Percentiles rank a stretch among this genome's conserved stretches.
Evolutionary conservation across 179 eudicot species (phyloP).

Genomic region (Patellifolia procumbens): DNA sequence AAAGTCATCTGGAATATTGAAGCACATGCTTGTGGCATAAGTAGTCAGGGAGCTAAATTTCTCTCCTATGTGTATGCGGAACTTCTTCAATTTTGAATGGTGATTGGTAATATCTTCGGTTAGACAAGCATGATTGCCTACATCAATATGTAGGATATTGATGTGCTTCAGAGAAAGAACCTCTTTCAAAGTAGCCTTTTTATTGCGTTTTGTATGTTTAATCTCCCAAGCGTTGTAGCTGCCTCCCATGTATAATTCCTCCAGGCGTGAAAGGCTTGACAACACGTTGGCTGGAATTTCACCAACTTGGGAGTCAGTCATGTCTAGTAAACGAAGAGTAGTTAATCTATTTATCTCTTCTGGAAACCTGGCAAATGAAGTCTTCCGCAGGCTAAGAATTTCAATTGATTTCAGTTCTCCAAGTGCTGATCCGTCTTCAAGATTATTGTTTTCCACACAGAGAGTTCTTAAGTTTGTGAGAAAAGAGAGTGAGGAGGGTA

Average conservation of each 20-base stretch:
- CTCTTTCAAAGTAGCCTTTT: conserved; percentile 28
- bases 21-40: conserved; percentile 24
- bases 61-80: conserved; percentile 29
- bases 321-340: conserved; percentile 33
- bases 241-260: conserved; percentile 37
- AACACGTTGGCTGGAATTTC: conserved; percentile 28
- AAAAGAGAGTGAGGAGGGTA: conserved; percentile 34
- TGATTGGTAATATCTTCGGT: conserved; percentile 14
- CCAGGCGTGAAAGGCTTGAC: conserved; percentile 26
- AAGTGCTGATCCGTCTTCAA: conserved; percentile 28
- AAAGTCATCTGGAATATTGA: conserved; percentile 20
- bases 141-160: conserved; percentile 31
- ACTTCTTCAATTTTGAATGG: conserved; percentile 26
- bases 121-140: conserved; percentile 16
- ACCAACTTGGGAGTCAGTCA: conserved; percentile 28
- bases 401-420: conserved; percentile 33
- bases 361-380: conserved; percentile 29
- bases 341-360: conserved; percentile 31
- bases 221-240: conserved; percentile 31
- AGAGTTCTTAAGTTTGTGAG: conserved; percentile 36
- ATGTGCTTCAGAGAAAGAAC: conserved; percentile 22
- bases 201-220: conserved; percentile 7
- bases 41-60: conserved; percentile 11
- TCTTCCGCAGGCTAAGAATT: conserved; percentile 35
- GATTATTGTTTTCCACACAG: conserved; percentile 27